Conservation (phyloP, 164 flowering plant genomes). For the Liquidambar formosana region DNA sequence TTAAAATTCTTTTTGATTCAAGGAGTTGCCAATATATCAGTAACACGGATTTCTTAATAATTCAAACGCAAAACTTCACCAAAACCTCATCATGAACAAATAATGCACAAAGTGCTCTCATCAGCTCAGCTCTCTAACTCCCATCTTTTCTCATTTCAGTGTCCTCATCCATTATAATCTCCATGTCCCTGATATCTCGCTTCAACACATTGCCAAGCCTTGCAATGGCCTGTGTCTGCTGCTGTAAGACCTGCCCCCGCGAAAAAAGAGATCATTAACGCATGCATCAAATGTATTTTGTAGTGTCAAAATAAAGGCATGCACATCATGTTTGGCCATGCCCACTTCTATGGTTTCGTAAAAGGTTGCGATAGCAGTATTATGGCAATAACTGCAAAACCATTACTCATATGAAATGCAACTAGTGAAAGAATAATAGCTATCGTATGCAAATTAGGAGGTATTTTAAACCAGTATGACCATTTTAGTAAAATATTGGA, state of each 20-base stretch:
- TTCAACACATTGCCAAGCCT: slow-evolving; percentile 90
- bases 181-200: slow-evolving; percentile 82
- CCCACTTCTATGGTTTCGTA: neutral
- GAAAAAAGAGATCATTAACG: neutral
- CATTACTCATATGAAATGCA: too few relatives aligned
- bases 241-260: slow-evolving; percentile 73
- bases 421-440: too few relatives aligned
- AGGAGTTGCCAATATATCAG: too few relatives aligned
- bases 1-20: too few relatives aligned
- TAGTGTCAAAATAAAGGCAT: neutral
- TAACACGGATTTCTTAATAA: too few relatives aligned
- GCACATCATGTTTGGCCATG: neutral
- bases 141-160: slow-evolving; percentile 48
- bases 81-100: too few relatives aligned
- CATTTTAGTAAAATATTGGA: neutral
- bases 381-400: too few relatives aligned
- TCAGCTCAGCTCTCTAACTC: neutral
- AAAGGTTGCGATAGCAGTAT: neutral
- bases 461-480: neutral
- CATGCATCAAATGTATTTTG: too few relatives aligned
- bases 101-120: too few relatives aligned
- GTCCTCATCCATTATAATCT: slow-evolving; percentile 88
- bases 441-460: too few relatives aligned
- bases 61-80: too few relatives aligned
- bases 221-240: slow-evolving; percentile 92